These are phyloP conservation scores for Leishmania braziliensis DNA, from an alignment of 208 protist genomes.

Conservation along the genomic window DNA sequence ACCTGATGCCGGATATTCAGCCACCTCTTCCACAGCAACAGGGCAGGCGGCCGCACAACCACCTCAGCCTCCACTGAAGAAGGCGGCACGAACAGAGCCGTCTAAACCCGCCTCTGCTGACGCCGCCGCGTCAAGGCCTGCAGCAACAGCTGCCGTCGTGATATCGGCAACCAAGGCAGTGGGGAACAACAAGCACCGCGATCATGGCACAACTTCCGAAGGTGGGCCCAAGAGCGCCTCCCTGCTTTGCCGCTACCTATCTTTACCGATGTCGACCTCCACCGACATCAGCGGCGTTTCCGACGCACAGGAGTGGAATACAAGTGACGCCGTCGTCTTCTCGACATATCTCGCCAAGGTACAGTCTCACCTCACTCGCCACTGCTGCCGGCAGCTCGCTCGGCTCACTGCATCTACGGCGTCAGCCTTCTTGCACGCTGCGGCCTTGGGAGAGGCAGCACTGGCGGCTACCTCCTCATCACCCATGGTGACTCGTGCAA, in stretches of 20 bases:
- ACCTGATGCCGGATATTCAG: background rate
- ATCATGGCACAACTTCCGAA: background rate
- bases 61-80: slow-evolving; percentile 1
- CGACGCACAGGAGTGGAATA: slow-evolving; percentile 5
- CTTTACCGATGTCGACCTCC: background rate
- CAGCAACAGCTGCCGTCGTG: background rate
- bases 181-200: background rate
- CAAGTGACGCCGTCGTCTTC: slow-evolving; percentile 14
- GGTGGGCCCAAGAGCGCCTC: background rate
- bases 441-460: slow-evolving; percentile 26
- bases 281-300: background rate
- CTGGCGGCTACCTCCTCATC: background rate
- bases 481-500: background rate
- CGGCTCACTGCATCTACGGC: slow-evolving; percentile 25
- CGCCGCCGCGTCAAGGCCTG: background rate
- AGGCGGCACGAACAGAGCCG: background rate
- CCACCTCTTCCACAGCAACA: background rate
- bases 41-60: background rate
- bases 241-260: background rate
- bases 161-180: background rate
- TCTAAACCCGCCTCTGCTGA: background rate
- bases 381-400: slow-evolving; percentile 39
- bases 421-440: slow-evolving; percentile 23
- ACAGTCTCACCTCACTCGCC: slow-evolving; percentile 34
- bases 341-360: slow-evolving; percentile 39